Evolutionary conservation across 345 rosid genomes (phyloP).

Genomic region (Garcia nutans): DNA sequence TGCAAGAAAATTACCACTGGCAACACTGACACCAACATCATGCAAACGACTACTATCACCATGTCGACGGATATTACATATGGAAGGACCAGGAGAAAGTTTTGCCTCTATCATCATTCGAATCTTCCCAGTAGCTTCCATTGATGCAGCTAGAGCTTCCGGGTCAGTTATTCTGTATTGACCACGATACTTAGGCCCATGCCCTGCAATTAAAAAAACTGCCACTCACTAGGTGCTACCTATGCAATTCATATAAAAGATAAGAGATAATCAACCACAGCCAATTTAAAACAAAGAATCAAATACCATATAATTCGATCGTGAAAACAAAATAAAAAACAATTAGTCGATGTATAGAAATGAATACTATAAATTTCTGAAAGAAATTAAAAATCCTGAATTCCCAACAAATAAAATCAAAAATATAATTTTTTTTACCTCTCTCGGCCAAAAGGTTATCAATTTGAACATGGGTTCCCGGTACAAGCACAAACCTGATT

Average conservation of each 20-base stretch:
- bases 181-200: conserved; percentile 63
- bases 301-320: not conserved
- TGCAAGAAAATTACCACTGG: conserved; percentile 95
- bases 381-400: not conserved
- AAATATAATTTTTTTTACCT: conserved; percentile 36
- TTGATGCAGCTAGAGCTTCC: conserved; percentile 80
- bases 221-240: conserved; percentile 14
- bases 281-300: not conserved
- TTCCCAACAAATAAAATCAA: not conserved
- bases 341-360: not conserved
- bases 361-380: not conserved
- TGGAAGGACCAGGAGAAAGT: conserved; percentile 95
- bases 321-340: not conserved
- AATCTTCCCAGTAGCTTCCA: conserved; percentile 93
- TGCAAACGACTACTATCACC: conserved; percentile 89
- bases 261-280: not conserved
- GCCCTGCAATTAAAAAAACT: conserved; percentile 45
- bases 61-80: conserved; percentile 75
- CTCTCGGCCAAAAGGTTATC: conserved; percentile 77
- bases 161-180: conserved; percentile 81
- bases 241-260: conserved; percentile 7
- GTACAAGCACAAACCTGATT: conserved; percentile 75
- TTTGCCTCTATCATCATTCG: conserved; percentile 89
- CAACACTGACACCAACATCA: conserved; percentile 91
- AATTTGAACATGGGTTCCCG: conserved; percentile 87